Evolutionary conservation across 2,329 filamentous ascomycete genomes (phyloP), one percentile per base, ranked within the genome.

Genomic region (Fusarium coffeatum): DNA sequence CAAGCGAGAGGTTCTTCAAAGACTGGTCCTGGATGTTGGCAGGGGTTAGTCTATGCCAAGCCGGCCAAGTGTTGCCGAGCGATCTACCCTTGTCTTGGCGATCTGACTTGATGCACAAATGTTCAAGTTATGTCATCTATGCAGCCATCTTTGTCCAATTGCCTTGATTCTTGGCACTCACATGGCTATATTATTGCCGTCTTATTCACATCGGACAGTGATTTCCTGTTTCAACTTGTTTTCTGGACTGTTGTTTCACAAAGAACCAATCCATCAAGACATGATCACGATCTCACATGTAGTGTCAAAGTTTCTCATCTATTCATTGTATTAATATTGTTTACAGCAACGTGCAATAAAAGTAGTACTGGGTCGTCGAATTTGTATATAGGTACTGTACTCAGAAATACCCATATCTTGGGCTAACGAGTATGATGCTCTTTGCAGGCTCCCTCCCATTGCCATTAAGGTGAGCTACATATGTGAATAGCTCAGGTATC

Each of bases 401-500:
- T 18, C 57, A 37, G 48, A 45, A 43, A 27, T 46, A 34, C 30
- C 18, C 23, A 34, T 49, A 32, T 16, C 8, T 27, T 47, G 40
- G 22, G 32, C 20, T 28, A 55, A 40, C 50, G 48, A 42, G 43
- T 47, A 34, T 37, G 27, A 34, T 55, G 40, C 55, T 27, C 55
- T 62, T 42, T 22, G 40, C 34, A 37, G 34, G 34, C 50, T 30
- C 40, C 54, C 45, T 55, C 49, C 50, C 30, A 16, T 62, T 48
- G 27, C 41, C 56, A 57, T 66, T 58, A 48, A 56, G 32, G 59
- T 73, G 71, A 74, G 63, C 71, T 63, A 65, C 59, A 59, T 66
- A 49, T 68, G 49, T 45, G 40, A 47, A 63, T 62, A 71, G 67
- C 72, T 75, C 72, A 75, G 73, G 73, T 75, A 75, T 75, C 73